Percentiles rank a stretch among this genome's conserved stretches.
Evolutionary conservation across 805 yeast species (phyloP).

Genomic region (Hanseniaspora hatyaiensis): DNA sequence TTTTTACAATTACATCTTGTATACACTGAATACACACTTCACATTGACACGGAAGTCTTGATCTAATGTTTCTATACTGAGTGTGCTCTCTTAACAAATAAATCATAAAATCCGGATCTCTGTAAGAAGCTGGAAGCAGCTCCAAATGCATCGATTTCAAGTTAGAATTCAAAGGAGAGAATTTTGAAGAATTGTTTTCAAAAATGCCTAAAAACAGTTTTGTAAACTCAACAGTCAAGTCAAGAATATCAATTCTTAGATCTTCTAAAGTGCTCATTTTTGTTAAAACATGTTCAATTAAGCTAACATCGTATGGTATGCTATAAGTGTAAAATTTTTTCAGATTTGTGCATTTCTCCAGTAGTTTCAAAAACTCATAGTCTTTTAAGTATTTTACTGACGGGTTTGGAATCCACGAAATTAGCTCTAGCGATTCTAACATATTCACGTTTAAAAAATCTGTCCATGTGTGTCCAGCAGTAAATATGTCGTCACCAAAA

Average conservation of each 20-base stretch:
- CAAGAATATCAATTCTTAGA: conserved; percentile 9
- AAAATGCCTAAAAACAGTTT: background rate
- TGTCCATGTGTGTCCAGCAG: background rate
- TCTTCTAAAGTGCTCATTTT: background rate
- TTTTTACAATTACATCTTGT: background rate
- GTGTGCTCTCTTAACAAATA: background rate
- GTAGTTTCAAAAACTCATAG: background rate
- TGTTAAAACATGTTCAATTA: background rate
- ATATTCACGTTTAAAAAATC: conserved; percentile 1
- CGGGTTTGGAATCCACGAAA: conserved; percentile 10
- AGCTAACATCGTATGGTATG: conserved; percentile 8
- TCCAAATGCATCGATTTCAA: conserved; percentile 7
- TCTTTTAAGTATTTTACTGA: background rate
- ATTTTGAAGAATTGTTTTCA: background rate
- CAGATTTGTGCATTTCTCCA: background rate
- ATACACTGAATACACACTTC: background rate
- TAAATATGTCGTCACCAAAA: background rate
- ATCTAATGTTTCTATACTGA: background rate
- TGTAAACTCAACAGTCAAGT: conserved; percentile 1
- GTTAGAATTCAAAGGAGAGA: background rate
- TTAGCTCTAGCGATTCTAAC: conserved; percentile 1
- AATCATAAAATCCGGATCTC: conserved; percentile 11
- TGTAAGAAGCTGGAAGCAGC: conserved; percentile 2
- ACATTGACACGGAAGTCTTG: conserved; percentile 9
- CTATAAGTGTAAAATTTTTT: conserved; percentile 1